These are phyloP conservation scores for Earliella scabrosa DNA, from an alignment of 1,284 basidiomycete genomes.

Conservation along the genomic window DNA sequence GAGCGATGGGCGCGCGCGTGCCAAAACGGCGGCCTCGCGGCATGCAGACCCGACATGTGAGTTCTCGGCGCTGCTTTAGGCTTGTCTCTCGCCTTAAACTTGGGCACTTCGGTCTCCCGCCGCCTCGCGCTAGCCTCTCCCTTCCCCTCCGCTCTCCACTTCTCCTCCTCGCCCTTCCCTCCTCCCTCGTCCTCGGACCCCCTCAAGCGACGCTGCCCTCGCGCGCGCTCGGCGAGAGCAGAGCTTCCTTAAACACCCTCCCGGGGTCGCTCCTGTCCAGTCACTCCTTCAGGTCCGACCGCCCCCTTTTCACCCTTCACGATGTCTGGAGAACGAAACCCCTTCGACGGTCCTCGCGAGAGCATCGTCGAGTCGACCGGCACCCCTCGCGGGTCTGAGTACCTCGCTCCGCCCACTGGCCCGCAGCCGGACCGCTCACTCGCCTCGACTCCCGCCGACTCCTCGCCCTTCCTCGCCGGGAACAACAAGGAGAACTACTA, in stretches of 20 bases:
- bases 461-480: slow-evolving; percentile 11
- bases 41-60: slow-evolving; percentile 4
- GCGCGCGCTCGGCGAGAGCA: not conserved
- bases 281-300: not conserved
- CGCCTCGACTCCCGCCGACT: slow-evolving; percentile 12
- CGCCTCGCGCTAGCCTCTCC: not conserved
- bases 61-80: not conserved
- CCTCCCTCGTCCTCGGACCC: not conserved
- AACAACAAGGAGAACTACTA: slow-evolving; percentile 8
- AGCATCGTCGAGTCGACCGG: slow-evolving; percentile 6
- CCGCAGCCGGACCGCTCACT: slow-evolving; percentile 5
- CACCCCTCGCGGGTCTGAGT: slow-evolving; percentile 15
- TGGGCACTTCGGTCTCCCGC: not conserved
- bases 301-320: not conserved
- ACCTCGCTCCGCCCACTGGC: slow-evolving; percentile 9
- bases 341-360: not conserved
- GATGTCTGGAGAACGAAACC: not conserved
- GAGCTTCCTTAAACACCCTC: not conserved
- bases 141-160: not conserved
- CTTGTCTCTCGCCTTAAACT: not conserved
- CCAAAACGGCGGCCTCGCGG: slow-evolving; percentile 1
- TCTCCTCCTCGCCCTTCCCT: not conserved
- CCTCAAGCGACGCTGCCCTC: not conserved
- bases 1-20: not conserved
- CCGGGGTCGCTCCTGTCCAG: not conserved